Evolutionary conservation across 345 rosid genomes (phyloP).

Genomic region (Nasturtium officinale): DNA sequence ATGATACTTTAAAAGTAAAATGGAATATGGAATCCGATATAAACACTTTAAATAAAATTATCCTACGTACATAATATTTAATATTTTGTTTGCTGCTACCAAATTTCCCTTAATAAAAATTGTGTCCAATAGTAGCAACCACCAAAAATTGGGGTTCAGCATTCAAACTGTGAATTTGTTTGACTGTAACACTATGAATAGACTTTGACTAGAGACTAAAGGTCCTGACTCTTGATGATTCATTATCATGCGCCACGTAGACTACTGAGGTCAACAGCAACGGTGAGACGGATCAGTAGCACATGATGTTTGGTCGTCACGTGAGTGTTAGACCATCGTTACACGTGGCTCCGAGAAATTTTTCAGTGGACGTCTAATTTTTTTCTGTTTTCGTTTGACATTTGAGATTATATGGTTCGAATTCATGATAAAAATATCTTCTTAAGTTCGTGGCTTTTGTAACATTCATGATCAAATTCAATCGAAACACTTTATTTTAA

Average conservation of each 20-base stretch:
- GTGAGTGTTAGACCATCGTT: constrained; percentile 33
- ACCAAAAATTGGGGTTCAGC: background rate
- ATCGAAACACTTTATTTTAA: background rate
- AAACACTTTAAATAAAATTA: too few species aligned
- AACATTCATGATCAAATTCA: background rate
- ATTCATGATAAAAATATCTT: too few species aligned
- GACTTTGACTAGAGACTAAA: constrained; percentile 20
- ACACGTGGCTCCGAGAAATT: constrained; percentile 15
- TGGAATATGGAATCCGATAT: too few species aligned
- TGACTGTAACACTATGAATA: background rate
- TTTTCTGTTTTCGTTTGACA: background rate
- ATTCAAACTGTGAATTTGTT: constrained; percentile 3
- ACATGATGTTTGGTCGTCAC: constrained; percentile 42
- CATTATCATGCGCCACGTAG: constrained; percentile 24
- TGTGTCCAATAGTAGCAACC: too few species aligned
- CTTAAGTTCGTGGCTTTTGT: too few species aligned
- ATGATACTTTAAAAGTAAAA: background rate
- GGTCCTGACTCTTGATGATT: constrained; percentile 13
- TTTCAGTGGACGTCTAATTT: background rate
- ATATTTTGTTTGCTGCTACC: background rate
- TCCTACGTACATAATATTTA: too few species aligned
- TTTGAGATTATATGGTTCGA: too few species aligned
- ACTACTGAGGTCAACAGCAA: background rate
- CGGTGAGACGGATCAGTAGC: constrained; percentile 36
- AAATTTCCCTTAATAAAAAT: too few species aligned